Evolutionary conservation across 73 alveolate species (phyloP).

Genomic region (Effrenium voratum): DNA sequence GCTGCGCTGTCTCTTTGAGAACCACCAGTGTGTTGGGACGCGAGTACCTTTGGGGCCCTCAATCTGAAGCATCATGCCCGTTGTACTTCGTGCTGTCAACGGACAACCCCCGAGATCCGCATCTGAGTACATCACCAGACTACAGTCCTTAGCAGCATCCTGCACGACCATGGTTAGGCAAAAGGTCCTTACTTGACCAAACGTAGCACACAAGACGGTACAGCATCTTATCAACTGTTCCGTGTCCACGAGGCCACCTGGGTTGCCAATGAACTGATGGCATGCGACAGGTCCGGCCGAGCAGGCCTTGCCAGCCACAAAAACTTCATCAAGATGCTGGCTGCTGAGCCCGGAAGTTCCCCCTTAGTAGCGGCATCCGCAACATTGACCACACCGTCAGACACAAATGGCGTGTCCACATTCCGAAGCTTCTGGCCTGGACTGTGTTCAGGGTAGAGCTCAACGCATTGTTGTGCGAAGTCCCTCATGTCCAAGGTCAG

Average conservation of each 20-base stretch:
- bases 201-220: background rate
- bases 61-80: background rate
- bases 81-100: background rate
- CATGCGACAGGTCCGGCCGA: constrained; percentile 21
- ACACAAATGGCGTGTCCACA: background rate
- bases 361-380: background rate
- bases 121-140: background rate
- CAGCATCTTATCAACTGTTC: background rate
- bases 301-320: background rate
- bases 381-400: background rate
- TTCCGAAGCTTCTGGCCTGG: background rate
- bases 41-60: background rate
- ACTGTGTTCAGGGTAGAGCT: background rate
- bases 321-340: constrained; percentile 2
- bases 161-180: background rate
- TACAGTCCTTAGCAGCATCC: background rate
- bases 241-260: constrained; percentile 2
- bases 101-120: constrained; percentile 45
- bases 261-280: background rate
- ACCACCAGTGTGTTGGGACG: background rate
- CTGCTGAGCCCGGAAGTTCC: background rate
- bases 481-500: background rate
- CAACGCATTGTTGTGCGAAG: background rate
- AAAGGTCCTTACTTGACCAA: background rate
- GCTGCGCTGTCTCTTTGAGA: background rate